phyloP scores from a whole-genome alignment of 192 early-diverging fungal species.

The Backusella psychrophila region DNA sequence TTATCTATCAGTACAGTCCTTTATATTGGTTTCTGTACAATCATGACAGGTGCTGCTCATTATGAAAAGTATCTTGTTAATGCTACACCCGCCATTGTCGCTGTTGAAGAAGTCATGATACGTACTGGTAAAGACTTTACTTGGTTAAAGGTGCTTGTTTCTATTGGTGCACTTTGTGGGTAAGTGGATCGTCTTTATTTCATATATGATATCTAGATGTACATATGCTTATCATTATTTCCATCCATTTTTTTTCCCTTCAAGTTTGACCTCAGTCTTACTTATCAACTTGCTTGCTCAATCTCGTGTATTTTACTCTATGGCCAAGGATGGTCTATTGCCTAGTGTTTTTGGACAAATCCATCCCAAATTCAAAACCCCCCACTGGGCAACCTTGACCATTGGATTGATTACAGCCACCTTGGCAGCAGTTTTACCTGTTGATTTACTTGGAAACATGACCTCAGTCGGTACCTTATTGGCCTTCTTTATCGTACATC shows the following conservation, averaged over 20 bases:
- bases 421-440: constrained; percentile 72
- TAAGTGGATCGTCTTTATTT: not conserved
- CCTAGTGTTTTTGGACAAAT: constrained; percentile 67
- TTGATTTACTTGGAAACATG: constrained; percentile 82
- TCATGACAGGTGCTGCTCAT: constrained; percentile 70
- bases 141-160: constrained; percentile 74
- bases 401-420: constrained; percentile 65
- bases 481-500: constrained; percentile 82
- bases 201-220: not conserved
- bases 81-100: constrained; percentile 57
- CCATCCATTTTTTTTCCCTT: not conserved
- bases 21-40: constrained; percentile 68
- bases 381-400: constrained; percentile 68
- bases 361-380: constrained; percentile 73
- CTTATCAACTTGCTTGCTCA: constrained; percentile 75
- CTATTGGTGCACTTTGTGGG: constrained; percentile 75
- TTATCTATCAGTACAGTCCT: constrained; percentile 73
- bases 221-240: not conserved
- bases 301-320: constrained; percentile 84
- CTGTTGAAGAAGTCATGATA: constrained; percentile 26
- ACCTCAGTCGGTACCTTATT: constrained; percentile 84
- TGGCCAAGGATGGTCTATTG: constrained; percentile 88
- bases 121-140: constrained; percentile 42
- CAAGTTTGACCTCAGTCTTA: constrained; percentile 72
- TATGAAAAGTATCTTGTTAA: constrained; percentile 48